Evolutionary conservation across 2,329 filamentous ascomycete species (phyloP), one percentile per base, ranked within the genome.

Genomic region (Penicillium hesseltinei): DNA sequence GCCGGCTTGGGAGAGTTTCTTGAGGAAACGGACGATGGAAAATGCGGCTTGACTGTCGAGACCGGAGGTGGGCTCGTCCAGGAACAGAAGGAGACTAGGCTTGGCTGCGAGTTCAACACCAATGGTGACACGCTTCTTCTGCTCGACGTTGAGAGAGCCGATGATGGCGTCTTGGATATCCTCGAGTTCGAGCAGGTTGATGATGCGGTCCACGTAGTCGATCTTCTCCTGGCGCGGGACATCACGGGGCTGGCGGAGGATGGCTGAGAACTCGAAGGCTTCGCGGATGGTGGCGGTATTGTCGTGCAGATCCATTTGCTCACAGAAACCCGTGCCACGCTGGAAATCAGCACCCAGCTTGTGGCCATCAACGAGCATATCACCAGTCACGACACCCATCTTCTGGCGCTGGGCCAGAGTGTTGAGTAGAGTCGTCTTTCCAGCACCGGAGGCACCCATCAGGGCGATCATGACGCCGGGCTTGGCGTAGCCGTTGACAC

Each of bases 351-450:
- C 73, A 0, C 82, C 83, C 0, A 89, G 78, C 1, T 80, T 74
- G 43, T 81, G 81, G 1, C 88, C 88, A 65, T 90, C 87, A 9
- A 91, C 86, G n/a, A 88, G 78, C 81, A 91, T 88, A 47, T 88
- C 82, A 13, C 88, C 88, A n/a, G 76, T 74, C 2, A 89, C 80
- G 11, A 88, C 80, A 56, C 88, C 87, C 54, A 79, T 81, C 17
- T 78, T 86, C 70, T 91, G 87, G 3, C 90, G 84, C 67, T 92
- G 89, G 0, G 89, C 86, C 2, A 90, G 75, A 0, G 88, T 91
- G 72, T 94, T 92, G 19, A 95, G 80, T 0, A 95, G 77, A 0
- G 91, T 94, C 0, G 90, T 92, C 75, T 95, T 95, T 13, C 91
- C 91, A 9, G 91, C 91, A 43, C 89, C 90, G 4, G 85, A 90